Base-by-base conservation (phyloP, 2,329 filamentous ascomycete species). In the Coleophoma cylindrospora region DNA sequence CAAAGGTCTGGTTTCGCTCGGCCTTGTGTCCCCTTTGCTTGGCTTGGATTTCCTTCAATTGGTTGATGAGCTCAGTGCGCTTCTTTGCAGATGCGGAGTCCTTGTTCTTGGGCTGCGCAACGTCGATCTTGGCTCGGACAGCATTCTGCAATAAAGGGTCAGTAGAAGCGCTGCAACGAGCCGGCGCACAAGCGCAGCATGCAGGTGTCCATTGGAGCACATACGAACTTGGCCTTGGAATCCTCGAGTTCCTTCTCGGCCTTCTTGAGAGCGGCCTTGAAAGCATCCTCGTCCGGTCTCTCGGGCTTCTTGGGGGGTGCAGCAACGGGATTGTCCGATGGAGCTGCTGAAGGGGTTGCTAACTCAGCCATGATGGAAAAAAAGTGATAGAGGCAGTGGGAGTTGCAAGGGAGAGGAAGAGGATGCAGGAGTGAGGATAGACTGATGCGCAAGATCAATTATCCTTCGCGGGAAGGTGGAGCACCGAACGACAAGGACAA, bases 1-100 rank as follows among this genome's bases (percentile, higher is more conserved):
- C 91, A 63, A 89, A 80, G 69, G 91, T 85, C 65, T 80, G 78
- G 61, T 79, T 81, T 50, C 91, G 87, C 48, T 87, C 84, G 52
- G 84, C 81, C 79, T 99, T 99, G 75, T 89, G 88, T 53, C 83
- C 86, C 60, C 86, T 85, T 74, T 97, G 94, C 74, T 94, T 86
- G 69, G 85, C 80, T 56, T 89, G 86, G 70, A 99, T 96, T 59
- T 87, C 80, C 66, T 85, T 86, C 63, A 91, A 80, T 73, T 97
- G 83, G 49, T 83, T 75, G 63, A 90, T 87, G 58, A 97, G 83
- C 70, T 96, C 90, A 68, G 89, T 81, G 65, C 91, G 88, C 67
- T 85, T 88, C 77, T 95, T 90, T 64, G 84, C 85, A 54, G 80
- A 76, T 13, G 92, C 89, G 34, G 83, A 89, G 65, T 88, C 88